phyloP scores from a whole-genome alignment of 2,329 filamentous ascomycete species.

The Moelleriella libera region DNA sequence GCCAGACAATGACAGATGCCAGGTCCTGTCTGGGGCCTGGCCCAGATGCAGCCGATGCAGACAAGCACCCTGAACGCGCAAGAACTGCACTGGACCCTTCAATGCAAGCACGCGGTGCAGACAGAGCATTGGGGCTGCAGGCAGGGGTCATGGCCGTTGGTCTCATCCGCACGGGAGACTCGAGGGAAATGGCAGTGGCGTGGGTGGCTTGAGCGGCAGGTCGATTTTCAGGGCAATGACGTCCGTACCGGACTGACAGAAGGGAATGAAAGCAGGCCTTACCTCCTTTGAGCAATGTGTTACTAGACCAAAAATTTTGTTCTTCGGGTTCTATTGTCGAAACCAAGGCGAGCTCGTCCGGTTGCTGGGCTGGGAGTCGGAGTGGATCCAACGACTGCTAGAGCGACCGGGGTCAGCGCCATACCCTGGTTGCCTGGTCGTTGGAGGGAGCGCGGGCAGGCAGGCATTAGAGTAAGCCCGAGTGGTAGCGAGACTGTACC shows the following conservation, averaged over 20 bases:
- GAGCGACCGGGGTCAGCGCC: constrained; percentile 4
- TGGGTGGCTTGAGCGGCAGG: background rate
- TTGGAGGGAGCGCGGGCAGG: background rate
- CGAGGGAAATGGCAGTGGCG: background rate
- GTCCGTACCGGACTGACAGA: background rate
- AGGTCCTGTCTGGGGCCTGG: background rate
- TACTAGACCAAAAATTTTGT: background rate
- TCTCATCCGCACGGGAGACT: background rate
- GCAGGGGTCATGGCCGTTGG: background rate
- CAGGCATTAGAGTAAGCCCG: constrained; percentile 1
- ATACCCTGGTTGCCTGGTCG: constrained; percentile 2
- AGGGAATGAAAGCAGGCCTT: background rate
- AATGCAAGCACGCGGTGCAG: background rate
- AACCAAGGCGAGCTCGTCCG: background rate
- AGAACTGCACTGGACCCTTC: background rate
- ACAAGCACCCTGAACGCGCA: background rate
- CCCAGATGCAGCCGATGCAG: background rate
- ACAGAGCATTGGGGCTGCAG: background rate
- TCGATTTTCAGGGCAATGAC: too few species aligned
- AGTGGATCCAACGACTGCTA: constrained; percentile 1
- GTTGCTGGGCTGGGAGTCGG: background rate
- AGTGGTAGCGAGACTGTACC: constrained; percentile 1
- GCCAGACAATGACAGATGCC: background rate
- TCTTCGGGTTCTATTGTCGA: background rate
- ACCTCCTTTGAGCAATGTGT: background rate